Conservation (phyloP, 164 flowering plant genomes). For the Magnolia sinica region DNA sequence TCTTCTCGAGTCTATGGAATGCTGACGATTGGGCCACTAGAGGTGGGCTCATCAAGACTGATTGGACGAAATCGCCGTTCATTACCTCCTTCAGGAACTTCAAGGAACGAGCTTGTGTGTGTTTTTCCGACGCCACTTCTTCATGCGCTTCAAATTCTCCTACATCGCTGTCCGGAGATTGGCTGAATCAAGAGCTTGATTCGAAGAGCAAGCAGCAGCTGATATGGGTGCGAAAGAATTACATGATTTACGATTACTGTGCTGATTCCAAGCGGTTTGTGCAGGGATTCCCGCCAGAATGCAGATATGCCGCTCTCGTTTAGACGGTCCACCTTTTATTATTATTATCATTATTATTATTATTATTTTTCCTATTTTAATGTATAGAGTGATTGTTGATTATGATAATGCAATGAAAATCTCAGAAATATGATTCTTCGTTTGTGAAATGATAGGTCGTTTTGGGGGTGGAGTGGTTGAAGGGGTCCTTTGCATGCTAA, state of each 20-base stretch:
- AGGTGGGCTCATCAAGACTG: slow-evolving; percentile 80
- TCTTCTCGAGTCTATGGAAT: slow-evolving; percentile 15
- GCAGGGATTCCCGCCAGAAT: slow-evolving; percentile 16
- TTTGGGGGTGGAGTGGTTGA: too few species aligned
- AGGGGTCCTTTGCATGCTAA: too few species aligned
- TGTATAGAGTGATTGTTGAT: too few species aligned
- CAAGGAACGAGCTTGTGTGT: slow-evolving; percentile 22
- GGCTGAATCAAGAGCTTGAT: not conserved
- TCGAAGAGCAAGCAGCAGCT: not conserved
- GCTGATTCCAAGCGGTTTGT: slow-evolving; percentile 12
- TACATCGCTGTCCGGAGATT: not conserved
- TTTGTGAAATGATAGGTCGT: too few species aligned
- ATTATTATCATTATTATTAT: too few species aligned
- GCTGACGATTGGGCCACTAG: slow-evolving; percentile 80
- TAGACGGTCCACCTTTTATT: too few species aligned
- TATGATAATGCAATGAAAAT: too few species aligned
- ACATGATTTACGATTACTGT: slow-evolving; percentile 16
- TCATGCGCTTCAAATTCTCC: not conserved
- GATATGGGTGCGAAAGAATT: slow-evolving; percentile 12
- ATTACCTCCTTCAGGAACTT: slow-evolving; percentile 75
- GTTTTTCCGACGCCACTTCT: not conserved
- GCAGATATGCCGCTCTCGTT: not conserved
- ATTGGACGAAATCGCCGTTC: slow-evolving; percentile 91
- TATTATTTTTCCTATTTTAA: too few species aligned
- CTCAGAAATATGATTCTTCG: too few species aligned